Conservation (phyloP, 495 filamentous ascomycete genomes). For the Lepidopterella palustris region DNA sequence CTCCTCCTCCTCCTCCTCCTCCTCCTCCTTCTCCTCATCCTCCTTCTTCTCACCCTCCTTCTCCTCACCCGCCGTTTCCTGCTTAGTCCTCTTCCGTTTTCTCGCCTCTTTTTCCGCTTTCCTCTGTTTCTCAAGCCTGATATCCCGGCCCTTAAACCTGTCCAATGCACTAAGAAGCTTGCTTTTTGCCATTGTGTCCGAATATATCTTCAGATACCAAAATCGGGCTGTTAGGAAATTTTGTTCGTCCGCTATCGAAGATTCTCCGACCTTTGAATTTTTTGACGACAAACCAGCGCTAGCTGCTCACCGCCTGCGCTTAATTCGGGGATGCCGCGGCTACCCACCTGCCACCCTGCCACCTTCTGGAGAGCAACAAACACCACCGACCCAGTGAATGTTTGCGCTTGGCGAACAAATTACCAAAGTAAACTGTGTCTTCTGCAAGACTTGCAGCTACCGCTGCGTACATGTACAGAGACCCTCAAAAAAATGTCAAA, state of each 20-base stretch:
- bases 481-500: slow-evolving; percentile 4
- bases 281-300: slow-evolving; percentile 7
- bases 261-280: slow-evolving; percentile 4
- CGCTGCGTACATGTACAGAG: no score
- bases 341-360: no score
- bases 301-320: slow-evolving; percentile 17
- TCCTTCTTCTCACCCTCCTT: slow-evolving; percentile 34
- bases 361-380: no score
- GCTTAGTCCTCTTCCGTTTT: neutral
- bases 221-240: neutral
- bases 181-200: slow-evolving; percentile 26
- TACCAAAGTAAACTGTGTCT: no score
- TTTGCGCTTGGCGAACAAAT: no score
- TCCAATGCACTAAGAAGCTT: slow-evolving; percentile 34
- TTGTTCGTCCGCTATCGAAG: neutral
- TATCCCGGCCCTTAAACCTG: slow-evolving; percentile 51
- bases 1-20: slow-evolving; percentile 42
- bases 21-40: slow-evolving; percentile 41
- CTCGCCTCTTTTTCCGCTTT: slow-evolving; percentile 44
- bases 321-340: neutral
- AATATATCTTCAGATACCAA: neutral
- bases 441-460: no score
- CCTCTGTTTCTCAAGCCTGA: slow-evolving; percentile 60
- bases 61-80: slow-evolving; percentile 41
- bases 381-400: no score